Percentiles rank a stretch among this genome's conserved stretches.
These are phyloP conservation scores for Phialocephala subalpina DNA, from an alignment of 2,329 filamentous ascomycete species.

Conservation along the genomic window DNA sequence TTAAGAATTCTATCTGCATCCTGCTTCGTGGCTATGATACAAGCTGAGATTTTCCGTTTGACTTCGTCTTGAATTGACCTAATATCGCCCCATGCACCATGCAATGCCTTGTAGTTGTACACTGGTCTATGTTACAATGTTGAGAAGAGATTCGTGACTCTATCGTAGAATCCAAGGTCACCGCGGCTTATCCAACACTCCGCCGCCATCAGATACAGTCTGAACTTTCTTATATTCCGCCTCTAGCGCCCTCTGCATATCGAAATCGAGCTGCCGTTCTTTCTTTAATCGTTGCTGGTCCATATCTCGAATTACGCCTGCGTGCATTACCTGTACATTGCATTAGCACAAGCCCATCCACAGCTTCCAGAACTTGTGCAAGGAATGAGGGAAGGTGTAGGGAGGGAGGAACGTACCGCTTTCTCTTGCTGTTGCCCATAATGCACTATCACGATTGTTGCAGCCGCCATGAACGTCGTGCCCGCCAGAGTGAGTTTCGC, in stretches of 20 bases:
- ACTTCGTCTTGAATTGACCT: constrained; percentile 2
- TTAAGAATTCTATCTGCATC: constrained; percentile 19
- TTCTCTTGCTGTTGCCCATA: constrained; percentile 86
- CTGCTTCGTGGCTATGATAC: neutral
- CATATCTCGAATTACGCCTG: constrained; percentile 92
- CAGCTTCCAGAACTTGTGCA: neutral
- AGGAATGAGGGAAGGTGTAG: neutral
- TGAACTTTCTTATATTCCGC: constrained; percentile 91
- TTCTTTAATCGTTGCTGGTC: constrained; percentile 91
- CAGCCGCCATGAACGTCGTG: constrained; percentile 78
- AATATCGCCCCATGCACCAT: constrained; percentile 16
- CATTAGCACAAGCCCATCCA: neutral
- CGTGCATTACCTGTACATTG: constrained; percentile 82
- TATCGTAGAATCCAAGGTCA: constrained; percentile 16
- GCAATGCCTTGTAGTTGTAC: constrained; percentile 24
- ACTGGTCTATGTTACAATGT: constrained; percentile 12
- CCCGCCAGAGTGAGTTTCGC: constrained; percentile 85
- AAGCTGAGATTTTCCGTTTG: neutral
- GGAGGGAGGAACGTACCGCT: constrained; percentile 63
- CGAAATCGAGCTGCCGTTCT: constrained; percentile 93
- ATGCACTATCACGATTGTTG: constrained; percentile 87
- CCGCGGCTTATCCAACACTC: constrained; percentile 27
- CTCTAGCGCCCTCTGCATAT: constrained; percentile 86
- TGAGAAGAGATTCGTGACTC: constrained; percentile 12
- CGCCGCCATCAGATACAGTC: constrained; percentile 67